Evolutionary conservation across 192 early-diverging fungal genomes (phyloP), one percentile per base, ranked within the genome.

Genomic region (Linnemannia hyalina): DNA sequence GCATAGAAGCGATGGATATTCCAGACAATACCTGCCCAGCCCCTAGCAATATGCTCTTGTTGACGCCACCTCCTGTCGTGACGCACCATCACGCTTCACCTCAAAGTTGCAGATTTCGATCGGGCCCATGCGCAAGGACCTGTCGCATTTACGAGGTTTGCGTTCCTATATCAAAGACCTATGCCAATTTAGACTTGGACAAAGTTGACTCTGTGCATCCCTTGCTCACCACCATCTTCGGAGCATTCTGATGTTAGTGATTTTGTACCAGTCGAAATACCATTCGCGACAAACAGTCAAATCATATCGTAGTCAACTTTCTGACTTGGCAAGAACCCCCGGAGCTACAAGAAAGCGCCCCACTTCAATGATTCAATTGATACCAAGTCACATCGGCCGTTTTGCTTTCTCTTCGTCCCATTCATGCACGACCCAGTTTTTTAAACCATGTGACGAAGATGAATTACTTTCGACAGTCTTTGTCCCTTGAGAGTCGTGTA

Each of bases 161-260:
- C 3, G 70, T 73, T 26, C 70, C 69, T 20, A 32, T 78, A 42
- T 78, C 71, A 57, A 80, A 80, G n/a, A n/a, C n/a, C n/a, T n/a
- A n/a, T n/a, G n/a, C n/a, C n/a, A n/a, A n/a, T n/a, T n/a, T n/a
- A n/a, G n/a, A n/a, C n/a, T n/a, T n/a, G n/a, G n/a, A n/a, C n/a
- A n/a, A n/a, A n/a, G n/a, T n/a, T n/a, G n/a, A n/a, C n/a, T n/a
- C n/a, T n/a, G n/a, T n/a, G n/a, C n/a, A n/a, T n/a, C n/a, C 78
- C 57, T 73, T 80, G 57, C 44, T 80, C 78, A 7, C 41, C 70
- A 20, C 97, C 96, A 40, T 96, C 0, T 92, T 90, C 68, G 93
- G 95, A 90, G 97, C 95, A 69, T 96, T 92, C 85, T 98, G 96
- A 42, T 90, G 90, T 44, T 44, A 44, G 42, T n/a, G 18, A 96